Evolutionary conservation across 768 basidiomycete genomes (phyloP), one percentile per base, ranked within the genome.

Genomic region (Lentinula raphanica): DNA sequence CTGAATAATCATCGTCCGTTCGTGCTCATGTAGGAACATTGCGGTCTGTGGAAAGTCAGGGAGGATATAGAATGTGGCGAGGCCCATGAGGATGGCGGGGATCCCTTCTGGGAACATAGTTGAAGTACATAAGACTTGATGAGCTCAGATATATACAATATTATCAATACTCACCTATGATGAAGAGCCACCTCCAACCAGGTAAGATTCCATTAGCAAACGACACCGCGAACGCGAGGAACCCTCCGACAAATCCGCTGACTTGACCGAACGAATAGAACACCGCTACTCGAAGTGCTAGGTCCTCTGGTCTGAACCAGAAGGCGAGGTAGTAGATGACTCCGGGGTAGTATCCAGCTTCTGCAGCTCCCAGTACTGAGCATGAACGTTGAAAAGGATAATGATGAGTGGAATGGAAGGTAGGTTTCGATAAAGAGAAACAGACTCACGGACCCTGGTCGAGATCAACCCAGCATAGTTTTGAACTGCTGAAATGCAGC

Each of bases 31-130:
- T 32, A 79, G 67, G 68, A 75, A 76, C 29, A 63, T 66, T 21
- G 67, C 60, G 1, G 74, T 72, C n/a, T 75, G 73, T 5, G 78
- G 78, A 66, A 74, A 78, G 62, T 77, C 76, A 19, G 73, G 70
- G 8, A 79, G 70, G 27, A 62, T 56, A 57, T 65, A 65, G 50
- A 62, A 63, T 1, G 65, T 66, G 38, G 58, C 38, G 40, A 66
- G 44, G 12, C 65, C 65, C 51, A 64, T 53, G 15, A 66, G 21
- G 21, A 66, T 54, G 3, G 65, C 60, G 4, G 65, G 65, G 5
- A 64, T 59, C 12, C 65, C 63, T 44, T 66, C 65, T 58, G 56
- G 48, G n/a, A n/a, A n/a, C n/a, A n/a, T n/a, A 55, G 28, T 21
- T 29, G 19, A 31, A 11, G 3, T 25, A n/a, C n/a, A n/a, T n/a